These are phyloP conservation scores for Dendrobium officinale DNA, from an alignment of 106 monocot genomes.

Conservation along the genomic window DNA sequence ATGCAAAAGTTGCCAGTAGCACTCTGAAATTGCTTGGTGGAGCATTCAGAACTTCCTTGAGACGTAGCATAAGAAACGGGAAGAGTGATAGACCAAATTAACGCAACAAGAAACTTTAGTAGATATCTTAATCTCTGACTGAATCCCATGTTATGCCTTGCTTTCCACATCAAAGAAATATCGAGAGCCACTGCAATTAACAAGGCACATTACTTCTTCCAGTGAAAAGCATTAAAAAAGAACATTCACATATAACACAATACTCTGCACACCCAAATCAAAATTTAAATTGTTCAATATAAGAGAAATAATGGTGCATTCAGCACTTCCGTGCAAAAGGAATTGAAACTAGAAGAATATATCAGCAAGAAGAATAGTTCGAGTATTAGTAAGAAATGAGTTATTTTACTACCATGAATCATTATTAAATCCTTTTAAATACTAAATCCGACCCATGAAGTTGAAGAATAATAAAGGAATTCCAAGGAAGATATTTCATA, in stretches of 20 bases:
- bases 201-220: background rate
- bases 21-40: constrained; percentile 14
- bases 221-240: background rate
- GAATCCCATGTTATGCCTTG: constrained; percentile 48
- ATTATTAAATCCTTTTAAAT: background rate
- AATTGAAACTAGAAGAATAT: background rate
- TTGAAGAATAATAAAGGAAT: too few species aligned
- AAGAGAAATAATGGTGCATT: background rate
- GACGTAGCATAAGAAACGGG: constrained; percentile 50
- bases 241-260: background rate
- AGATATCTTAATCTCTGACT: constrained; percentile 41
- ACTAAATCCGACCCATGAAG: background rate
- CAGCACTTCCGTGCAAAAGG: background rate
- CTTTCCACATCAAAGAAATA: constrained; percentile 57
- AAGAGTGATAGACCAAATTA: constrained; percentile 43
- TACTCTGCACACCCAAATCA: background rate
- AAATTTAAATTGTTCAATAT: background rate
- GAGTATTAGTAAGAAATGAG: background rate
- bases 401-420: background rate
- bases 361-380: background rate
- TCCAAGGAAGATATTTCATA: too few species aligned
- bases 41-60: constrained; percentile 34
- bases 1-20: constrained; percentile 35
- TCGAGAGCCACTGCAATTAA: constrained; percentile 46
- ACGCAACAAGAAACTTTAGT: constrained; percentile 42